A percentile compares a stretch with the other conserved stretches of the same genome.
Conservation (phyloP, 352 stramenopile species). For the Phytophthora litchii region DNA sequence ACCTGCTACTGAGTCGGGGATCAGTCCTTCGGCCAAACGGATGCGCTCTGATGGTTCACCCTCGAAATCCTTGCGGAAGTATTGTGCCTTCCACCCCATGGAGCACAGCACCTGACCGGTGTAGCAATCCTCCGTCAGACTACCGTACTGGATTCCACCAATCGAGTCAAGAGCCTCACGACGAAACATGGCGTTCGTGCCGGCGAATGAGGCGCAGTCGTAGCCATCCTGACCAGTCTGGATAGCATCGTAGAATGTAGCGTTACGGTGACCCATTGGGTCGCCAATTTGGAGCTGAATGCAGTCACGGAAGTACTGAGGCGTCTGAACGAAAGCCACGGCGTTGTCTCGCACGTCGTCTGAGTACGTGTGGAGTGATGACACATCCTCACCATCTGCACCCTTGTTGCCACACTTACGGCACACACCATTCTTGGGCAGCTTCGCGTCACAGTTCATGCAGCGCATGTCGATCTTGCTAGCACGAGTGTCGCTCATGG, state of each 20-base stretch:
- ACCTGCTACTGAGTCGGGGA: slow-evolving; percentile 73
- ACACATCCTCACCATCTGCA: slow-evolving; percentile 52
- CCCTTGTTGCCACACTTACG: slow-evolving; percentile 65
- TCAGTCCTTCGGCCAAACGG: slow-evolving; percentile 75
- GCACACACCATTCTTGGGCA: slow-evolving; percentile 76
- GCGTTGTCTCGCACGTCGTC: slow-evolving; percentile 80
- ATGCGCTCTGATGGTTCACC: slow-evolving; percentile 78
- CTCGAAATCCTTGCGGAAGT: slow-evolving; percentile 90
- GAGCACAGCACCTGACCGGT: slow-evolving; percentile 77
- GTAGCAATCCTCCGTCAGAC: slow-evolving; percentile 88
- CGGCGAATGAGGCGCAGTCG: slow-evolving; percentile 82
- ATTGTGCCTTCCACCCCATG: slow-evolving; percentile 87
- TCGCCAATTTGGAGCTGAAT: slow-evolving; percentile 85
- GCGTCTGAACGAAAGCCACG: slow-evolving; percentile 83
- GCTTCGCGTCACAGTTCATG: slow-evolving; percentile 73
- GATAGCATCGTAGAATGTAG: slow-evolving; percentile 88
- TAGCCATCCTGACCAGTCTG: slow-evolving; percentile 88
- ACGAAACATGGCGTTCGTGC: slow-evolving; percentile 86
- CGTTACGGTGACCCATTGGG: slow-evolving; percentile 80
- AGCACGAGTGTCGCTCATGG: slow-evolving; percentile 67
- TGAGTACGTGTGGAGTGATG: slow-evolving; percentile 76
- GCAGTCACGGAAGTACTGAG: slow-evolving; percentile 88
- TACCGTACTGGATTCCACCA: slow-evolving; percentile 86
- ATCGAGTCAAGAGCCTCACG: slow-evolving; percentile 88
- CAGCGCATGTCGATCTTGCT: slow-evolving; percentile 80